A percentile compares a stretch with the other conserved stretches of the same genome.
Conservation (phyloP, 108 stramenopile species). For the Nitzschia palea region DNA sequence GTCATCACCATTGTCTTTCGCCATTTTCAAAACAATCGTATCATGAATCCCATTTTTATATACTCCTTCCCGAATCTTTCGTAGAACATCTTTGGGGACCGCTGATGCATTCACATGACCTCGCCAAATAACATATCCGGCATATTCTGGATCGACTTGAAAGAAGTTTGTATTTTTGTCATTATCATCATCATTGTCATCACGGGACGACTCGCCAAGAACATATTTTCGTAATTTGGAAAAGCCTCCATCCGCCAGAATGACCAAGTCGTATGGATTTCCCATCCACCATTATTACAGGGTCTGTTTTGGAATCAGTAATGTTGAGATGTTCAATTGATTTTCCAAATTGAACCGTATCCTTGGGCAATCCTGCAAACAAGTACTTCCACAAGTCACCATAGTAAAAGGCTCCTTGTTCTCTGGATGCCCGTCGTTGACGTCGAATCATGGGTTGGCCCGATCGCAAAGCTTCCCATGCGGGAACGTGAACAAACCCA, state of each 20-base stretch:
- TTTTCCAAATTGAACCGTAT: constrained; percentile 12
- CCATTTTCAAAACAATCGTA: constrained; percentile 23
- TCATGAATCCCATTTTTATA: constrained; percentile 29
- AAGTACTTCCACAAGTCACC: constrained; percentile 24
- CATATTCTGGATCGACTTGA: constrained; percentile 13
- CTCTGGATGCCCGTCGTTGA: constrained; percentile 5
- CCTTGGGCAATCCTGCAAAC: background rate
- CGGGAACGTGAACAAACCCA: constrained; percentile 21
- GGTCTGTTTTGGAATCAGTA: background rate
- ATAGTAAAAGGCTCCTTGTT: constrained; percentile 22
- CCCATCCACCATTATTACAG: background rate
- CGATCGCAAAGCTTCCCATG: constrained; percentile 8
- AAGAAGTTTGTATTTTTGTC: background rate
- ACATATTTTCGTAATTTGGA: constrained; percentile 14
- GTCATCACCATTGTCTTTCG: constrained; percentile 25
- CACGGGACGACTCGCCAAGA: background rate
- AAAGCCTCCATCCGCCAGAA: constrained; percentile 18
- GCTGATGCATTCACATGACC: constrained; percentile 1
- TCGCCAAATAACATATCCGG: constrained; percentile 21
- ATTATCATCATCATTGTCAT: background rate
- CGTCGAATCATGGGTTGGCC: constrained; percentile 22
- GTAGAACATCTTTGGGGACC: background rate
- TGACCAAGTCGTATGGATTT: constrained; percentile 17
- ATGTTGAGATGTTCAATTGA: background rate
- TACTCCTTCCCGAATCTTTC: constrained; percentile 10